Conservation (phyloP, 208 protist species). For the Leishmania mexicana region DNA sequence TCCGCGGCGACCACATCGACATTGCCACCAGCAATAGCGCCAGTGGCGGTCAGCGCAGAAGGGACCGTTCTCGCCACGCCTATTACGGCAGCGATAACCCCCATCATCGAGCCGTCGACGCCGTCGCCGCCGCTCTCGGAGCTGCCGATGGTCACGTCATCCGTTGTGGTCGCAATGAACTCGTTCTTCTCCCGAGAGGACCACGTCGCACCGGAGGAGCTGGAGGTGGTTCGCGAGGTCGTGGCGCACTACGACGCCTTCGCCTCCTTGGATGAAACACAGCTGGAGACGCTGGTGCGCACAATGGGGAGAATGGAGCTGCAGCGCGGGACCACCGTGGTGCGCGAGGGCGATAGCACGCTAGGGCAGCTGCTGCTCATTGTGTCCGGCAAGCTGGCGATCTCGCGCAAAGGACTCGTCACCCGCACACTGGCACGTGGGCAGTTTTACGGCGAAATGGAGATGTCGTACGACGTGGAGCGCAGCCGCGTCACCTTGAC, state of each 20-base stretch:
- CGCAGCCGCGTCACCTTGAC: conserved; percentile 49
- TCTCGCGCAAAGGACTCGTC: conserved; percentile 41
- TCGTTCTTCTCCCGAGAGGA: conserved; percentile 32
- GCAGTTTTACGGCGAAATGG: conserved; percentile 57
- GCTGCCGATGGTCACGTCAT: conserved; percentile 16
- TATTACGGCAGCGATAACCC: not conserved
- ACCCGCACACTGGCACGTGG: conserved; percentile 35
- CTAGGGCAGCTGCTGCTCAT: conserved; percentile 58
- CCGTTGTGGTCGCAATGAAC: conserved; percentile 36
- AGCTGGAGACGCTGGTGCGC: conserved; percentile 64
- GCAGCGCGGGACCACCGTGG: conserved; percentile 39
- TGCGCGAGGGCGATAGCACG: conserved; percentile 41
- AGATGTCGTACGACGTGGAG: conserved; percentile 49
- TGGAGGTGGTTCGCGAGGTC: conserved; percentile 48
- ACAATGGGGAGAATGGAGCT: conserved; percentile 50
- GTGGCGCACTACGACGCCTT: conserved; percentile 61
- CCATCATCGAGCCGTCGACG: conserved; percentile 1
- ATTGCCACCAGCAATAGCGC: not conserved
- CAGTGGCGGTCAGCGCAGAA: not conserved
- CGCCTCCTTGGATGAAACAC: conserved; percentile 53
- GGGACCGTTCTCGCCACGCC: not conserved
- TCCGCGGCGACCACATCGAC: not conserved
- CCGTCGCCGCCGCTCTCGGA: conserved; percentile 18
- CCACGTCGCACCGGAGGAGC: conserved; percentile 43
- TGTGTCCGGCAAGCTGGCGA: conserved; percentile 42